phyloP scores from a whole-genome alignment of 352 stramenopile species.

The Phytopythium vexans region DNA sequence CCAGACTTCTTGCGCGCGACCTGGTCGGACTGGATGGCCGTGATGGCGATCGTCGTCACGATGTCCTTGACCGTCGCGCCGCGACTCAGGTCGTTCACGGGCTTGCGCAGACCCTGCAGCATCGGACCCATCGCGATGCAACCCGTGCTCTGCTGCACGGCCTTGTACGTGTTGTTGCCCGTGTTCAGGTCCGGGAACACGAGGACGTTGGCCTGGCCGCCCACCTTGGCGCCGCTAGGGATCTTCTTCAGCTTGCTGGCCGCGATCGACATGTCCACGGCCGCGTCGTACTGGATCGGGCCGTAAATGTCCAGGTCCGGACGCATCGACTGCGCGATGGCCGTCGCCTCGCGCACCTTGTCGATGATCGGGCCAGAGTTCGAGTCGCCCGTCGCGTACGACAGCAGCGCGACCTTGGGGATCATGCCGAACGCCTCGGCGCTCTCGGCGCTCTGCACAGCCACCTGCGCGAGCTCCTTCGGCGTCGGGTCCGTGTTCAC shows the following conservation, averaged over 20 bases:
- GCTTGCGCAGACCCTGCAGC: constrained; percentile 85
- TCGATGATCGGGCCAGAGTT: constrained; percentile 81
- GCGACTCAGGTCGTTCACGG: constrained; percentile 88
- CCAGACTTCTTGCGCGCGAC: constrained; percentile 24
- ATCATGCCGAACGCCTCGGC: constrained; percentile 77
- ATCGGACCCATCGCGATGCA: constrained; percentile 86
- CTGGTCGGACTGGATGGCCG: constrained; percentile 81
- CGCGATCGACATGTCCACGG: constrained; percentile 71
- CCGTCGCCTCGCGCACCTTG: constrained; percentile 79
- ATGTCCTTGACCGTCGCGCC: constrained; percentile 89
- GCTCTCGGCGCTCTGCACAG: constrained; percentile 69
- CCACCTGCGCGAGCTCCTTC: constrained; percentile 76
- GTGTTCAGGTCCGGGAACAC: constrained; percentile 89
- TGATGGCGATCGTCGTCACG: constrained; percentile 88
- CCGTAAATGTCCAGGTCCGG: constrained; percentile 81
- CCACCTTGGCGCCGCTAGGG: constrained; percentile 54
- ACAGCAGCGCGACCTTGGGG: constrained; percentile 79
- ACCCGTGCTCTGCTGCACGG: constrained; percentile 74
- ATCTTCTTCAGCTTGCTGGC: constrained; percentile 79
- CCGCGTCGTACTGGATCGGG: constrained; percentile 86
- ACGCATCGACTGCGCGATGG: constrained; percentile 59
- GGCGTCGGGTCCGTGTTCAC: constrained; percentile 82
- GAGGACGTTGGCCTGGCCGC: constrained; percentile 79
- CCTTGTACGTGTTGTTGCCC: constrained; percentile 91
- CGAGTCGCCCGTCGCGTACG: constrained; percentile 80